phyloP scores from a whole-genome alignment of 2,329 filamentous ascomycete genomes.

The Aspergillus aculeatinus region DNA sequence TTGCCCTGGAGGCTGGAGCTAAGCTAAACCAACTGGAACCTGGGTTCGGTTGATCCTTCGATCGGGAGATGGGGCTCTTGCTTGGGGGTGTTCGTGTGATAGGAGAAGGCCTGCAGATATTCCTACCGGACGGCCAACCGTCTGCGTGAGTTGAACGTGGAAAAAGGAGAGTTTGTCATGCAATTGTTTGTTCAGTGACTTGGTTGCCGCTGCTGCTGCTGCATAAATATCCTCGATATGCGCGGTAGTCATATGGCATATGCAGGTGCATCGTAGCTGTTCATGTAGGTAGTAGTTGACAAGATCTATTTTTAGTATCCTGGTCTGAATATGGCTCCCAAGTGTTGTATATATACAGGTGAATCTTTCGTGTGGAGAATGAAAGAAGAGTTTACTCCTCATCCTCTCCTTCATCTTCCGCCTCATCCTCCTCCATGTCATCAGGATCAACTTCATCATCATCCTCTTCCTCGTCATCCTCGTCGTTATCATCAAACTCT shows the following conservation, averaged over 20 bases:
- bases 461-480: constrained; percentile 27
- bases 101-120: no score
- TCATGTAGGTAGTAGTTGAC: not conserved
- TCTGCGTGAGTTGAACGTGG: no score
- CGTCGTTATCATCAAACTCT: constrained; percentile 54
- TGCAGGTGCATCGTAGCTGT: not conserved
- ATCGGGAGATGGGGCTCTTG: no score
- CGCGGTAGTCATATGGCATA: not conserved
- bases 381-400: constrained; percentile 7
- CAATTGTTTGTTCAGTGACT: not conserved
- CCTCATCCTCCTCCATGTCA: constrained; percentile 11
- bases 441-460: constrained; percentile 13
- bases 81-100: no score
- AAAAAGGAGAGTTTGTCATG: no score
- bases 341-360: constrained; percentile 3
- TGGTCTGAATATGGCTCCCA: not conserved
- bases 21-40: no score
- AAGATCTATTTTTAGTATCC: constrained; percentile 1
- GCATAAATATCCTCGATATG: not conserved
- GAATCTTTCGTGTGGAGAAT: not conserved
- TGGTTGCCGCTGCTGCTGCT: not conserved
- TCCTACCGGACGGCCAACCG: no score
- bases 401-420: constrained; percentile 4
- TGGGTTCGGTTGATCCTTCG: no score
- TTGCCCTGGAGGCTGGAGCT: no score